These are phyloP conservation scores for Meyerozyma smithsonii DNA, from an alignment of 1,139 yeast species.

Conservation along the genomic window DNA sequence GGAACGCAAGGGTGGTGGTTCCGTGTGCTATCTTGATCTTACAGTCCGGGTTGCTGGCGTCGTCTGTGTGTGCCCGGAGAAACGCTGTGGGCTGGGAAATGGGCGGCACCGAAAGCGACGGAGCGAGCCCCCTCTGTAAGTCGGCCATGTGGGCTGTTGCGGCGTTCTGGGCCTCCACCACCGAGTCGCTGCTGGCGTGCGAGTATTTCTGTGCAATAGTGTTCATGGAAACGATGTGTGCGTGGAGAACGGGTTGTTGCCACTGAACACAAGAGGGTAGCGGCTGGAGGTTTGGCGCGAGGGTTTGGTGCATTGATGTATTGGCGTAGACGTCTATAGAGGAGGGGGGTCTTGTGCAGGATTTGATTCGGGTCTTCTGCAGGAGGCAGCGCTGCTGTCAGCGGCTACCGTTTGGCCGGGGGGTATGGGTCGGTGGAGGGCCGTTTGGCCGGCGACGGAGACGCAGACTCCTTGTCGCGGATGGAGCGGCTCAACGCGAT, in stretches of 20 bases:
- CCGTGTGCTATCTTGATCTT: slow-evolving; percentile 97
- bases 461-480: slow-evolving; percentile 45
- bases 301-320: background rate
- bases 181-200: slow-evolving; percentile 25
- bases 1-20: slow-evolving; percentile 93
- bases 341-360: background rate
- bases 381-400: background rate
- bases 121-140: slow-evolving; percentile 46
- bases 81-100: slow-evolving; percentile 91
- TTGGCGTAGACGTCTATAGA: background rate
- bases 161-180: slow-evolving; percentile 26
- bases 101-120: slow-evolving; percentile 73
- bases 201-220: slow-evolving; percentile 38
- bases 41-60: slow-evolving; percentile 86
- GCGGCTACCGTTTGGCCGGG: background rate
- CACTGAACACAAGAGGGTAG: background rate
- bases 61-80: slow-evolving; percentile 96
- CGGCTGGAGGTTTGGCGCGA: background rate
- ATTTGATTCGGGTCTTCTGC: too few species aligned
- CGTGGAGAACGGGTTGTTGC: background rate
- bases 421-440: background rate
- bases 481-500: slow-evolving; percentile 81
- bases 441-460: background rate
- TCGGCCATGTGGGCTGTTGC: slow-evolving; percentile 21
- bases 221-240: slow-evolving; percentile 25